Conservation (phyloP, 1,284 basidiomycete genomes). For the Naganishia sp. region DNA sequence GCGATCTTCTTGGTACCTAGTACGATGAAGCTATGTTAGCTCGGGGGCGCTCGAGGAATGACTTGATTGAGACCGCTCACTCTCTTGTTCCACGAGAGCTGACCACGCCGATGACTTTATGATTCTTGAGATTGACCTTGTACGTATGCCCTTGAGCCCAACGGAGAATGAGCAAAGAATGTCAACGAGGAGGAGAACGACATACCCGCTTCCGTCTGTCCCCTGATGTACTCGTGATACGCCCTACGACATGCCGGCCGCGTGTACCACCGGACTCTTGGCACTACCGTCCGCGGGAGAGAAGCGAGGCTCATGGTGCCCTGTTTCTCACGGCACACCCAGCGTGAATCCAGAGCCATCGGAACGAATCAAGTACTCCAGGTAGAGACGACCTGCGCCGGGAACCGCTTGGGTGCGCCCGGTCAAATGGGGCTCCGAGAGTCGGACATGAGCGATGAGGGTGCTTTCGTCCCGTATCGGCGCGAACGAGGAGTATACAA, state of each 20-base stretch:
- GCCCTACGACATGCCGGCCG: constrained; percentile 2
- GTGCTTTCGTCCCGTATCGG: not conserved
- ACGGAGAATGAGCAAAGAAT: not conserved
- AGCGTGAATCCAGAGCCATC: not conserved
- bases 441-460: not conserved
- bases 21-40: constrained; percentile 40
- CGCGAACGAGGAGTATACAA: not conserved
- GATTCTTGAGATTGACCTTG: constrained; percentile 25
- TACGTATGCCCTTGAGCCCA: constrained; percentile 15
- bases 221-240: constrained; percentile 32
- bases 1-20: constrained; percentile 84
- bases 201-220: constrained; percentile 25
- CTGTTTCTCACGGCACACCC: too few relatives aligned
- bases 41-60: not conserved
- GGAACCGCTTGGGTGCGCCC: not conserved
- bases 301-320: not conserved
- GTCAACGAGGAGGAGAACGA: not conserved
- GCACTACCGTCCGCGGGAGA: not conserved
- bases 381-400: not conserved
- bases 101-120: constrained; percentile 27
- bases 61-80: constrained; percentile 1
- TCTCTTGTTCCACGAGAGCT: constrained; percentile 21
- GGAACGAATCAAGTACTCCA: not conserved
- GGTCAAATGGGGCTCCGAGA: constrained; percentile 2
- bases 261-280: not conserved